These are phyloP conservation scores for Meira miltonrushii DNA, from an alignment of 1,284 basidiomycete species.

Conservation along the genomic window DNA sequence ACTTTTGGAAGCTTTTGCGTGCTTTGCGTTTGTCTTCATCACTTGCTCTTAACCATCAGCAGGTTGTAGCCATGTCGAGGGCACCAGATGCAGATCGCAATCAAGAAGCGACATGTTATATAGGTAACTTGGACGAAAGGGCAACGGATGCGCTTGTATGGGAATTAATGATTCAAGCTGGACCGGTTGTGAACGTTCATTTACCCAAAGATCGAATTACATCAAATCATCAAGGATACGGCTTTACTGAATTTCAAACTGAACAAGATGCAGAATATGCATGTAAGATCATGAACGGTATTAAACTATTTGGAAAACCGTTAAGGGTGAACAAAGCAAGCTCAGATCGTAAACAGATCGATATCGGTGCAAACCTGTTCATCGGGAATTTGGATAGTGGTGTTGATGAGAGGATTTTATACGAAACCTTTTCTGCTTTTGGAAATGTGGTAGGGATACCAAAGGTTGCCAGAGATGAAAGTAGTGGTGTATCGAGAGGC, in stretches of 20 bases:
- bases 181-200: slow-evolving; percentile 75
- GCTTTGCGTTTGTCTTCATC: too few relatives aligned
- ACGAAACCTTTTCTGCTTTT: slow-evolving; percentile 91
- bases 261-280: slow-evolving; percentile 98
- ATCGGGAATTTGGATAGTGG: slow-evolving; percentile 89
- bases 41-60: too few relatives aligned
- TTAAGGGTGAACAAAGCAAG: slow-evolving; percentile 94
- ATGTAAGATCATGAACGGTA: slow-evolving; percentile 99
- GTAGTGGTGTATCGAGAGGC: slow-evolving; percentile 79
- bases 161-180: slow-evolving; percentile 98
- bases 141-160: slow-evolving; percentile 89
- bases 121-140: slow-evolving; percentile 89
- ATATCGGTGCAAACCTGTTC: slow-evolving; percentile 95
- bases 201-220: slow-evolving; percentile 99
- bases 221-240: slow-evolving; percentile 95
- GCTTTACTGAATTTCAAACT: slow-evolving; percentile 96
- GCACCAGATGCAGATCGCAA: slow-evolving; percentile 33
- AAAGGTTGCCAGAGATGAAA: slow-evolving; percentile 86
- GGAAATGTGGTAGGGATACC: slow-evolving; percentile 89
- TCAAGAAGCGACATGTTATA: slow-evolving; percentile 52
- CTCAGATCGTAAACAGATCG: slow-evolving; percentile 92
- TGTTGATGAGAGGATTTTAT: slow-evolving; percentile 85
- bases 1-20: too few relatives aligned
- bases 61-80: too few relatives aligned
- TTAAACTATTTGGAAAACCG: slow-evolving; percentile 96